Evolutionary conservation across 169 alveolate genomes (phyloP).

Genomic region (Hepatocystis sp.): DNA sequence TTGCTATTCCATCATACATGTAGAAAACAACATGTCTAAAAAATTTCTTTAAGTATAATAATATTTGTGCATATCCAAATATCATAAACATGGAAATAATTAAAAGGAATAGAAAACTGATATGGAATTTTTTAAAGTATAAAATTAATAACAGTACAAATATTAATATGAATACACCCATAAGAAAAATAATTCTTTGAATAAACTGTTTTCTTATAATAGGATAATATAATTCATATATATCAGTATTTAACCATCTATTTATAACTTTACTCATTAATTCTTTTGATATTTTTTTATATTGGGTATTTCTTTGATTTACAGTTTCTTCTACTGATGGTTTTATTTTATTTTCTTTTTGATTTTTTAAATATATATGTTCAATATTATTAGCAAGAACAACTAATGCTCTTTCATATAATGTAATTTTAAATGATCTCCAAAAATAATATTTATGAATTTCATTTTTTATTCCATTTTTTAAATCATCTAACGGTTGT

Average conservation of each 20-base stretch:
- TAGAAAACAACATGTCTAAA: conserved; percentile 67
- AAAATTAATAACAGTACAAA: conserved; percentile 29
- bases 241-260: conserved; percentile 74
- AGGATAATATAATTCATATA: conserved; percentile 57
- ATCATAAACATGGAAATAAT: conserved; percentile 52
- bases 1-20: conserved; percentile 68
- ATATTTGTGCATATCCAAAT: conserved; percentile 73
- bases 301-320: conserved; percentile 26
- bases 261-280: conserved; percentile 77
- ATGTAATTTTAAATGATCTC: conserved; percentile 65
- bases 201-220: conserved; percentile 66
- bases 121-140: conserved; percentile 69
- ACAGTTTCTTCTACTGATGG: conserved; percentile 37
- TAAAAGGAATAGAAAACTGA: conserved; percentile 37
- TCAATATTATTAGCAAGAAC: conserved; percentile 74
- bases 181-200: conserved; percentile 40
- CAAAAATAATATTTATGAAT: conserved; percentile 60
- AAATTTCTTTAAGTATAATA: conserved; percentile 27
- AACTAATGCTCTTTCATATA: conserved; percentile 53
- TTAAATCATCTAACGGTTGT: conserved; percentile 73
- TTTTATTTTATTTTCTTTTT: conserved; percentile 68
- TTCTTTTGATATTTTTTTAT: conserved; percentile 61
- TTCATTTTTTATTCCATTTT: conserved; percentile 61
- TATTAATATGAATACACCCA: conserved; percentile 48
- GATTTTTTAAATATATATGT: conserved; percentile 72